Conservation (phyloP, 768 basidiomycete species). For the Xerocomellus intermedius region DNA sequence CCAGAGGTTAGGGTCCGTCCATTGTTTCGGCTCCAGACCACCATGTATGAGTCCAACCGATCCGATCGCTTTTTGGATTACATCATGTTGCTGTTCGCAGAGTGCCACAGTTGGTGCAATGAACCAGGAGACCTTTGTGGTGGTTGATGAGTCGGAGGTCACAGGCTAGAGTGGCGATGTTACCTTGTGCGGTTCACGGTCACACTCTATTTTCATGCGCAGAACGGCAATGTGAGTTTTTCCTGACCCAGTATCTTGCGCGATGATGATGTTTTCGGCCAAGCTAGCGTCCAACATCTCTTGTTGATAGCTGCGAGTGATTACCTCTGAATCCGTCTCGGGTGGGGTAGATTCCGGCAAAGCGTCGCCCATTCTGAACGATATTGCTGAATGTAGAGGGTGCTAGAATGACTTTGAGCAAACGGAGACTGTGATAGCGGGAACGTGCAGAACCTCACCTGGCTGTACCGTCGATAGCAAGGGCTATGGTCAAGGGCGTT, state of each 20-base stretch:
- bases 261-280: conserved; percentile 65
- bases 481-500: neutral
- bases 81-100: conserved; percentile 64
- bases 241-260: conserved; percentile 76
- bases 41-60: conserved; percentile 71
- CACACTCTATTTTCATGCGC: conserved; percentile 66
- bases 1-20: conserved; percentile 67
- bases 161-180: neutral
- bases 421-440: too few species aligned
- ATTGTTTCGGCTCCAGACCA: conserved; percentile 69
- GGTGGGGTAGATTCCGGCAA: neutral
- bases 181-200: conserved; percentile 62
- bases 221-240: conserved; percentile 79
- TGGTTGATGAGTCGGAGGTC: neutral
- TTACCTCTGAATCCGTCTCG: conserved; percentile 3
- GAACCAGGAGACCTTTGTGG: conserved; percentile 69
- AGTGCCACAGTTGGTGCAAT: conserved; percentile 75
- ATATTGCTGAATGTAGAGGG: too few species aligned
- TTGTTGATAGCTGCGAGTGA: conserved; percentile 64
- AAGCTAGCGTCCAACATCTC: conserved; percentile 78
- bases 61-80: conserved; percentile 57
- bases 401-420: too few species aligned
- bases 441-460: too few species aligned
- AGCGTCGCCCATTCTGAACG: too few species aligned
- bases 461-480: too few species aligned